phyloP scores from a whole-genome alignment of 148 eudicot genomes.

The Suaeda aralocaspica region DNA sequence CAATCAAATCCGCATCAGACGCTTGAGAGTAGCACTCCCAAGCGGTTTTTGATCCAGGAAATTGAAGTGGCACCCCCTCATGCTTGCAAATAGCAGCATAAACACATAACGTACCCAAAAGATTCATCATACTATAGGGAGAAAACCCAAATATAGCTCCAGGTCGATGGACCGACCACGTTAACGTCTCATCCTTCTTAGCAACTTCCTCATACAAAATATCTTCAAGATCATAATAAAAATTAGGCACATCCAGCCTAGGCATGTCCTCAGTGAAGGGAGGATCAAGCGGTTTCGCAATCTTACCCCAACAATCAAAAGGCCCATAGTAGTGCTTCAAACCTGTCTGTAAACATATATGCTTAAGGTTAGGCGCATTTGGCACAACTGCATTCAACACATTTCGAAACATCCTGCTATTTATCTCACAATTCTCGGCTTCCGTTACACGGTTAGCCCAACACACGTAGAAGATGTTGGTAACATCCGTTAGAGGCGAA shows the following conservation, averaged over 20 bases:
- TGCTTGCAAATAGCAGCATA: conserved; percentile 49
- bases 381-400: conserved; percentile 33
- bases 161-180: conserved; percentile 44
- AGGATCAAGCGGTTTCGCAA: conserved; percentile 19
- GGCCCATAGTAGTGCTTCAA: conserved; percentile 34
- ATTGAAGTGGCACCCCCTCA: conserved; percentile 31
- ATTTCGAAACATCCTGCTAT: conserved; percentile 35
- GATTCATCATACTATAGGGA: conserved; percentile 39
- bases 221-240: conserved; percentile 40
- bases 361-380: conserved; percentile 28
- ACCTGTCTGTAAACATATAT: conserved; percentile 39
- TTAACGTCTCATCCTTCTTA: conserved; percentile 31
- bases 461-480: conserved; percentile 40
- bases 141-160: conserved; percentile 36
- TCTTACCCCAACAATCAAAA: conserved; percentile 18
- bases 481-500: conserved; percentile 35
- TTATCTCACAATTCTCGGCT: conserved; percentile 28
- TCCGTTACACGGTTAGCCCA: conserved; percentile 32
- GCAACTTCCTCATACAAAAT: conserved; percentile 27
- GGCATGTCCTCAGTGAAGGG: conserved; percentile 41
- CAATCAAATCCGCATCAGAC: conserved; percentile 43
- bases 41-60: conserved; percentile 34
- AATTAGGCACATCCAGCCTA: conserved; percentile 30
- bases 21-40: conserved; percentile 40
- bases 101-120: conserved; percentile 31